phyloP scores from a whole-genome alignment of 345 rosid genomes.

The Citrus unshiu region DNA sequence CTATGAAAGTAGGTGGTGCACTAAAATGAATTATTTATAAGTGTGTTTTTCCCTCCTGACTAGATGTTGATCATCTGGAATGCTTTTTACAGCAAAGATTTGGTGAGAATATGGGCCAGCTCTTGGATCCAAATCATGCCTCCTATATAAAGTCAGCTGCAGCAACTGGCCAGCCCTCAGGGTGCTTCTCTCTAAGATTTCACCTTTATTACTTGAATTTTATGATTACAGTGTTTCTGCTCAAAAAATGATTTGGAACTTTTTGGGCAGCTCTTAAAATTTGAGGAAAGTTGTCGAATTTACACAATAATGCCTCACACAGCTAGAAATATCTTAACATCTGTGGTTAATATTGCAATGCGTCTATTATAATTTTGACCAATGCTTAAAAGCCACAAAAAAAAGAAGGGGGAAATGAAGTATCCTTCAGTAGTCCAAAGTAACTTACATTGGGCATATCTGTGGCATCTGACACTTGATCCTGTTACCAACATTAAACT shows the following conservation, averaged over 20 bases:
- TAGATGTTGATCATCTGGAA: slow-evolving; percentile 6
- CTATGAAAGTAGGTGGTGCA: slow-evolving; percentile 83
- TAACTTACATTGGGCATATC: not conserved
- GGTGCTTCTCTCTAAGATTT: slow-evolving; percentile 48
- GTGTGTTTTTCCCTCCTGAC: not conserved
- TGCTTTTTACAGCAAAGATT: slow-evolving; percentile 58
- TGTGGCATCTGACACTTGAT: not conserved
- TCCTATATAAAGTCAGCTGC: slow-evolving; percentile 85
- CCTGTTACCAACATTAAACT: not conserved
- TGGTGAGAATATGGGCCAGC: slow-evolving; percentile 83
- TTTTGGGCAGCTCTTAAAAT: not conserved
- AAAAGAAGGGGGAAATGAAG: not conserved
- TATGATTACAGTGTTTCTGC: not conserved
- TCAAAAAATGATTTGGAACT: not conserved
- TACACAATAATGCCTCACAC: not conserved
- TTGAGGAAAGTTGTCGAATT: not conserved
- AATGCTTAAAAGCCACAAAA: not conserved
- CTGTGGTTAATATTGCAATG: not conserved
- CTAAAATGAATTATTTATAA: not conserved
- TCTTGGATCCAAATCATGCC: slow-evolving; percentile 85
- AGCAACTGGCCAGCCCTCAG: slow-evolving; percentile 77
- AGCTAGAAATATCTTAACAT: not conserved
- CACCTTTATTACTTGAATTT: slow-evolving; percentile 13
- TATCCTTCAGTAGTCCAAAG: not conserved
- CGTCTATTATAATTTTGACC: not conserved